Conservation (phyloP, 495 filamentous ascomycete genomes). For the Parmelia sp. region DNA sequence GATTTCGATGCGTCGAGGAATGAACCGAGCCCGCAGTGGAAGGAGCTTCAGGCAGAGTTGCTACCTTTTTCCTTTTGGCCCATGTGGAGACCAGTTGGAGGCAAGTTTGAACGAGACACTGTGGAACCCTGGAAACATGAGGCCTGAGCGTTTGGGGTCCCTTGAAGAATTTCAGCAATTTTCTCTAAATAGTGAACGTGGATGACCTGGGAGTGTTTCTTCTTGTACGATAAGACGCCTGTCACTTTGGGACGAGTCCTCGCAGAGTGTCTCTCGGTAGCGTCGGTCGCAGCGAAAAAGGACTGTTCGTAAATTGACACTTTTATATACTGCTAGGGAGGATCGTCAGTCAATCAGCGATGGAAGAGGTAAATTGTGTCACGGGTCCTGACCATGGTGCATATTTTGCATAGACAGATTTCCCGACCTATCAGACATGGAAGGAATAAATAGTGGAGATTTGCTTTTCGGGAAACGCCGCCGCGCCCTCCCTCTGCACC, state of each 20-base stretch:
- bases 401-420: too few species aligned
- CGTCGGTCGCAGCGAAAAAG: too few species aligned
- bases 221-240: neutral
- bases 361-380: too few species aligned
- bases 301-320: too few species aligned
- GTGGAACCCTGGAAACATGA: neutral
- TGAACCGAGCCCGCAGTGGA: neutral
- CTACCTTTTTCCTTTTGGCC: constrained; percentile 6
- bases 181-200: neutral
- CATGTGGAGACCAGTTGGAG: constrained; percentile 3
- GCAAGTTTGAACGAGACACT: neutral
- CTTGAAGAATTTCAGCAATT: neutral
- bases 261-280: neutral
- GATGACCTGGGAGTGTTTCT: neutral
- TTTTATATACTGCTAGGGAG: too few species aligned
- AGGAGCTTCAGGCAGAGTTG: neutral
- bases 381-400: too few species aligned
- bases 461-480: too few species aligned
- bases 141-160: neutral
- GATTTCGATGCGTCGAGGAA: constrained; percentile 8
- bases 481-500: too few species aligned
- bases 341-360: too few species aligned
- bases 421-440: neutral
- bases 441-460: too few species aligned
- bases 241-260: neutral